Evolutionary conservation across 1,284 basidiomycete species (phyloP).

Genomic region (Fistulina hepatica): DNA sequence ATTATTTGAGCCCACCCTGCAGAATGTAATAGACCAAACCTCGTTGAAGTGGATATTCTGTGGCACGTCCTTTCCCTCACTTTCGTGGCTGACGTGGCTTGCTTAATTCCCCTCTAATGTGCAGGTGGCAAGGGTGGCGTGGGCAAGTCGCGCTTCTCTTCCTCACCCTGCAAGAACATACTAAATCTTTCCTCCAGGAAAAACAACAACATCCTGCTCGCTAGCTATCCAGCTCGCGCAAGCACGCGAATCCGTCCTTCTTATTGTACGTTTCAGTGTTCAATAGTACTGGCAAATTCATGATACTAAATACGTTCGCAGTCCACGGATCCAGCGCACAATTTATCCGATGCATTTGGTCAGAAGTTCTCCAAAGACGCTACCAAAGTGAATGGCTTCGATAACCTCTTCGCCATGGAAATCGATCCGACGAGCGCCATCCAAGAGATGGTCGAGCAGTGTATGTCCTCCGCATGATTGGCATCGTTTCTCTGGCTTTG

Average conservation of each 20-base stretch:
- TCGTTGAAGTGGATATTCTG: constrained; percentile 94
- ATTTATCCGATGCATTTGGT: constrained; percentile 96
- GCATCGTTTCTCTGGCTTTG: constrained; percentile 1
- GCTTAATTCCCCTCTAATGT: constrained; percentile 5
- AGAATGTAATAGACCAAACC: constrained; percentile 84
- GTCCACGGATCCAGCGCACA: constrained; percentile 99
- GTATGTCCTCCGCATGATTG: constrained; percentile 33
- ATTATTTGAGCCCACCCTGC: constrained; percentile 66
- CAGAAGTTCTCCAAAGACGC: constrained; percentile 99
- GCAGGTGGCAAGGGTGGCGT: constrained; percentile 92
- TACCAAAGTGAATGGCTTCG: constrained; percentile 97
- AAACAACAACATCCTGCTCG: constrained; percentile 93
- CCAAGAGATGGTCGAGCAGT: constrained; percentile 98
- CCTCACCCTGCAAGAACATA: not conserved
- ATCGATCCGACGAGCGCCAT: constrained; percentile 96
- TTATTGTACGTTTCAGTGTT: constrained; percentile 62
- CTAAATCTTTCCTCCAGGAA: constrained; percentile 41
- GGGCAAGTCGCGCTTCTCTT: constrained; percentile 40
- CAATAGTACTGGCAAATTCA: not conserved
- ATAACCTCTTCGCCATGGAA: constrained; percentile 98
- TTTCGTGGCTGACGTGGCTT: too few relatives aligned
- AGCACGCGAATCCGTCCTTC: constrained; percentile 80
- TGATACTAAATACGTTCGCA: constrained; percentile 22
- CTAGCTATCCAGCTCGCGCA: constrained; percentile 89
- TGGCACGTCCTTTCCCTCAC: too few relatives aligned